phyloP scores from a whole-genome alignment of 2,329 filamentous ascomycete genomes.

The Colletotrichum horii region DNA sequence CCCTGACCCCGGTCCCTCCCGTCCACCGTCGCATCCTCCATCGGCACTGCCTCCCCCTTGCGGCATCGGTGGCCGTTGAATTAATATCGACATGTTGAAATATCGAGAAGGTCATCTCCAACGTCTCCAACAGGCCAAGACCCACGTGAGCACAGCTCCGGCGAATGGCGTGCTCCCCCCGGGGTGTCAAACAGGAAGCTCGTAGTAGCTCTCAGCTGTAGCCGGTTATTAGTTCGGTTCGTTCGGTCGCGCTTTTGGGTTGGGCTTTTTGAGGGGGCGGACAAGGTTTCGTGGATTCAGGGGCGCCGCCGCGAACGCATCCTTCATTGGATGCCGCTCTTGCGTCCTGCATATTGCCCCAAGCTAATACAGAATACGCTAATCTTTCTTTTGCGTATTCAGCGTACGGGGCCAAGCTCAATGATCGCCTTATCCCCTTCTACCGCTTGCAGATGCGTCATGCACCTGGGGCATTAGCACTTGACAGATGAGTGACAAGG shows the following conservation, averaged over 20 bases:
- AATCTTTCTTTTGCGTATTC: not conserved
- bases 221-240: not conserved
- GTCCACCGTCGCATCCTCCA: not conserved
- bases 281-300: not conserved
- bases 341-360: not conserved
- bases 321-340: not conserved
- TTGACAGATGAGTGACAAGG: not conserved
- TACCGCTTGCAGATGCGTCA: not conserved
- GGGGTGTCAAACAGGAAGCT: not conserved
- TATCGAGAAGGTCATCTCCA: not conserved
- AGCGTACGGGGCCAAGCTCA: not conserved
- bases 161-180: not conserved
- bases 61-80: not conserved
- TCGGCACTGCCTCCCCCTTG: slow-evolving; percentile 7
- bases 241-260: not conserved
- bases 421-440: not conserved
- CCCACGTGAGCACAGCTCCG: slow-evolving; percentile 2
- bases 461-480: not conserved
- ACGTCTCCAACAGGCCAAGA: not conserved
- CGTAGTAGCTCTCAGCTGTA: not conserved
- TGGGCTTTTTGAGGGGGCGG: not conserved
- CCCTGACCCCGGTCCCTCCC: not conserved
- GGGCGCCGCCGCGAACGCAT: not conserved
- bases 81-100: not conserved
- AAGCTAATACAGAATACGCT: not conserved